A percentile compares a stretch with the other conserved stretches of the same genome.
These are phyloP conservation scores for Cercospora sp. DNA, from an alignment of 2,329 filamentous ascomycete species.

Conservation along the genomic window DNA sequence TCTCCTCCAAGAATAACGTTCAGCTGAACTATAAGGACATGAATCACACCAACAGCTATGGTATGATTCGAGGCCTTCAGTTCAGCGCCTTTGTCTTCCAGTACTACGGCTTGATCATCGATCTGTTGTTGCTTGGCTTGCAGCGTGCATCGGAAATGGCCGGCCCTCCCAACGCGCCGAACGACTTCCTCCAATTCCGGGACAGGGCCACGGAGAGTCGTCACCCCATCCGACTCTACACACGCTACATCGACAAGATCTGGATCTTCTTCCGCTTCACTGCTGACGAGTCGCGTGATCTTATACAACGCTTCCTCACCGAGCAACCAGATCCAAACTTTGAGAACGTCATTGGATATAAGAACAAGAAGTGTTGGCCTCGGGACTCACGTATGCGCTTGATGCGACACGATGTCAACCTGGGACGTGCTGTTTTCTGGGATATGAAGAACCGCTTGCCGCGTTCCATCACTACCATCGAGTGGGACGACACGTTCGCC, in stretches of 20 bases:
- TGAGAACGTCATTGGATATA: conserved; percentile 98
- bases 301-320: conserved; percentile 96
- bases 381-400: conserved; percentile 95
- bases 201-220: conserved; percentile 88
- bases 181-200: conserved; percentile 96
- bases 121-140: conserved; percentile 85
- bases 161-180: conserved; percentile 86
- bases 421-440: conserved; percentile 97
- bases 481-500: conserved; percentile 98
- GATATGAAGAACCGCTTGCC: conserved; percentile 96
- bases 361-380: conserved; percentile 99
- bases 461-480: conserved; percentile 91
- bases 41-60: conserved; percentile 99
- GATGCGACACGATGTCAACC: conserved; percentile 98
- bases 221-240: conserved; percentile 97
- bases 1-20: conserved; percentile 98
- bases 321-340: conserved; percentile 99
- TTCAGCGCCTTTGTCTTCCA: conserved; percentile 99
- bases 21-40: conserved; percentile 99
- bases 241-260: conserved; percentile 94
- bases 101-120: conserved; percentile 94
- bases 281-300: conserved; percentile 88
- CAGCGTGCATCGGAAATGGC: conserved; percentile 98
- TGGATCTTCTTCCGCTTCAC: conserved; percentile 97
- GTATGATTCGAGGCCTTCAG: conserved; percentile 95